Conservation (phyloP, 805 yeast genomes). For the Wickerhamiella sorbophila region DNA sequence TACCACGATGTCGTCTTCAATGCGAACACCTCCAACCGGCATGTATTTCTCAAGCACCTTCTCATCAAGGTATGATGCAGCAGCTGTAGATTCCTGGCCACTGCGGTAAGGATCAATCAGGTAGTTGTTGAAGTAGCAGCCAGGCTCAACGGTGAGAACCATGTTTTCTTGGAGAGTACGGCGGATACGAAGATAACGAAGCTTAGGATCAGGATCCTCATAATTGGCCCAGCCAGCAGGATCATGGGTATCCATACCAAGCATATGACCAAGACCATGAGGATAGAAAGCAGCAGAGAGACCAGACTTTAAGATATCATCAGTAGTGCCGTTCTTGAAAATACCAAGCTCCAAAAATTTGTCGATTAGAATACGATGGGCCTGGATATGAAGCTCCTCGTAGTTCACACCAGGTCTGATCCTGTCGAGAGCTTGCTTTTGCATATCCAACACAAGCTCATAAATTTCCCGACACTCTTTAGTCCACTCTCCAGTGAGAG, state of each 20-base stretch:
- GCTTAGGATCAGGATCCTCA: slow-evolving; percentile 64
- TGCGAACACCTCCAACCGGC: slow-evolving; percentile 93
- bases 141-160: slow-evolving; percentile 94
- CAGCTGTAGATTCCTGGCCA: slow-evolving; percentile 15
- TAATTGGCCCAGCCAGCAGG: slow-evolving; percentile 84
- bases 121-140: slow-evolving; percentile 78
- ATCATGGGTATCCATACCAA: slow-evolving; percentile 95
- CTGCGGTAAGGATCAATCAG: slow-evolving; percentile 51
- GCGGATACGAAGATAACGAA: slow-evolving; percentile 67
- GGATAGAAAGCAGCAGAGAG: slow-evolving; percentile 77
- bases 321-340: slow-evolving; percentile 41
- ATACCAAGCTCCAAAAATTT: slow-evolving; percentile 63
- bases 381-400: slow-evolving; percentile 70
- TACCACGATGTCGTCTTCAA: slow-evolving; percentile 82
- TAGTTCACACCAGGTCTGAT: slow-evolving; percentile 74
- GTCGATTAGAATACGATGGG: slow-evolving; percentile 65
- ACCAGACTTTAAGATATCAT: slow-evolving; percentile 56
- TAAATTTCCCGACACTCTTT: slow-evolving; percentile 76
- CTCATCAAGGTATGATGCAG: slow-evolving; percentile 42
- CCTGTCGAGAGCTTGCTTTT: slow-evolving; percentile 47
- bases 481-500: slow-evolving; percentile 79
- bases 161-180: slow-evolving; percentile 56
- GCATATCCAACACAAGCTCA: slow-evolving; percentile 72
- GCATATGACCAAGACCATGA: slow-evolving; percentile 86
- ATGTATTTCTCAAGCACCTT: slow-evolving; percentile 61